Conservation (phyloP, 495 filamentous ascomycete species). For the Penicillium cinerascens region DNA sequence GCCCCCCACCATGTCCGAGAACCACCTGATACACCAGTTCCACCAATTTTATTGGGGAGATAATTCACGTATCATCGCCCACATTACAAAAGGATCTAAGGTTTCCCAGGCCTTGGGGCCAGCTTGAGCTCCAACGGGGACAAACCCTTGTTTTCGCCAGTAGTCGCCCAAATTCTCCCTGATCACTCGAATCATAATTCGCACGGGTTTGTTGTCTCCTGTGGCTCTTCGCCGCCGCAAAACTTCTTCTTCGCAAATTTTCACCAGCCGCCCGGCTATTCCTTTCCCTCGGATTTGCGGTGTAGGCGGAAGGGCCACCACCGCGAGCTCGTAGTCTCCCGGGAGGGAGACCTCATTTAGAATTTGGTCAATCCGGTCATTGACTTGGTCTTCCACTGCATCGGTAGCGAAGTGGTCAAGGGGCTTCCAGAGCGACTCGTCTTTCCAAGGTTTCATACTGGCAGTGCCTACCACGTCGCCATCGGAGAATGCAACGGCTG, state of each 20-base stretch:
- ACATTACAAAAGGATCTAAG: conserved; percentile 8
- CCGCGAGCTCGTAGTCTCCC: conserved; percentile 11
- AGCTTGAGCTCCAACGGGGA: conserved; percentile 2
- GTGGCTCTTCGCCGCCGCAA: background rate
- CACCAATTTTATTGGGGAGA: background rate
- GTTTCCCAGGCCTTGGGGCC: conserved; percentile 10
- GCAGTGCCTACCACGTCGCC: conserved; percentile 12
- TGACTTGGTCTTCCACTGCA: background rate
- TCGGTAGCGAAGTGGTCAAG: background rate
- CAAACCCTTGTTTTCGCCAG: conserved; percentile 14
- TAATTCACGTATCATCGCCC: conserved; percentile 14
- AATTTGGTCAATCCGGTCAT: background rate
- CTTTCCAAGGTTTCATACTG: conserved; percentile 17
- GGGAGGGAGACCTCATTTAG: background rate
- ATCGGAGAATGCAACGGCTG: conserved; percentile 9
- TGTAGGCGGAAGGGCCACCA: conserved; percentile 9
- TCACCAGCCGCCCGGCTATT: conserved; percentile 5
- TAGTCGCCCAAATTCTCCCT: conserved; percentile 10
- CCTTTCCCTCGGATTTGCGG: conserved; percentile 10
- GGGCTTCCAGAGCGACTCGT: conserved; percentile 13
- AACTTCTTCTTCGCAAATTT: conserved; percentile 9
- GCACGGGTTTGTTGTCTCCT: background rate
- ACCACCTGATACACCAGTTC: background rate
- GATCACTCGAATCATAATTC: conserved; percentile 13
- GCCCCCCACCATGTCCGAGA: no score